Percentiles rank a stretch among this genome's conserved stretches.
These are phyloP conservation scores for Forsythia viridissima DNA, from an alignment of 257 asterid genomes.

Conservation along the genomic window DNA sequence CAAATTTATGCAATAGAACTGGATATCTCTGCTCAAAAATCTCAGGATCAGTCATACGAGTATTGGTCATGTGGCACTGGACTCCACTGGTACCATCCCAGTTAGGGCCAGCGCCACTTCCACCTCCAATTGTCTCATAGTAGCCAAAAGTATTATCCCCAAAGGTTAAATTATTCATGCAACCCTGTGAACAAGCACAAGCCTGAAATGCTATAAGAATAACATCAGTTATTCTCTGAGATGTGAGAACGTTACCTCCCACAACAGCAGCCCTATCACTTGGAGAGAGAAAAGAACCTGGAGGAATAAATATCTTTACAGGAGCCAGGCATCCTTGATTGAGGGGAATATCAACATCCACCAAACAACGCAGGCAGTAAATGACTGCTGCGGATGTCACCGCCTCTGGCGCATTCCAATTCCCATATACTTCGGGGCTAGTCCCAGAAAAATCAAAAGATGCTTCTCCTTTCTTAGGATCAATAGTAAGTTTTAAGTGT, in stretches of 20 bases:
- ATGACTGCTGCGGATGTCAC: conserved; percentile 96
- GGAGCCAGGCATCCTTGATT: conserved; percentile 97
- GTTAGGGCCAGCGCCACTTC: conserved; percentile 89
- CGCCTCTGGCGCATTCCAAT: conserved; percentile 99
- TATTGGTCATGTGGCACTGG: conserved; percentile 98
- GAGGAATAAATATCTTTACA: conserved; percentile 73
- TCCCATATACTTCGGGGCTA: conserved; percentile 93
- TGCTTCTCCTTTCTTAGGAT: conserved; percentile 74
- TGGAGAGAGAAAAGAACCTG: conserved; percentile 88
- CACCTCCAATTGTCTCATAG: conserved; percentile 94
- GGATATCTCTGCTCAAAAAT: conserved; percentile 96
- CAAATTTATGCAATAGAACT: conserved; percentile 71
- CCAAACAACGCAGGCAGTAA: conserved; percentile 85
- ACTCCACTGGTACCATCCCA: conserved; percentile 96
- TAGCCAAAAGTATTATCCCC: conserved; percentile 89
- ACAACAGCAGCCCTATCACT: conserved; percentile 93
- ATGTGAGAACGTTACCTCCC: conserved; percentile 93
- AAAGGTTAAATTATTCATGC: conserved; percentile 93
- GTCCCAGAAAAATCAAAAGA: conserved; percentile 88
- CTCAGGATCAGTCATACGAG: conserved; percentile 98
- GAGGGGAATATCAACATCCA: conserved; percentile 88
- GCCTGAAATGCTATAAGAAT: conserved; percentile 90
- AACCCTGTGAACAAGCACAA: conserved; percentile 96
- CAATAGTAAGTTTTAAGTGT: conserved; percentile 74
- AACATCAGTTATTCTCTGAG: conserved; percentile 90